Evolutionary conservation across 768 basidiomycete genomes (phyloP).

Genomic region (Calvatia gigantea): DNA sequence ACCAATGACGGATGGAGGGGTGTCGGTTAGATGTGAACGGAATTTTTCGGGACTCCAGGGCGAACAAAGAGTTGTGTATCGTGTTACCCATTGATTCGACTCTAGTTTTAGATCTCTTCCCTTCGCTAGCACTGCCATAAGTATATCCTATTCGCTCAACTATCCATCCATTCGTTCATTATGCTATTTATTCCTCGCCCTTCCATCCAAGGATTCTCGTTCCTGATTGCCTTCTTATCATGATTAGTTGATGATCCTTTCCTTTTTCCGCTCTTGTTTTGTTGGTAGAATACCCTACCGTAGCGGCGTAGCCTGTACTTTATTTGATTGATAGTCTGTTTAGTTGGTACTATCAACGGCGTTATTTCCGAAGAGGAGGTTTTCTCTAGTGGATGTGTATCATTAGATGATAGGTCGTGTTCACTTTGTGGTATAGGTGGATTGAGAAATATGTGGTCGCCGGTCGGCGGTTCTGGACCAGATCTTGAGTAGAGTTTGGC

Average conservation of each 20-base stretch:
- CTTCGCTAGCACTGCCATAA: neutral
- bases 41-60: neutral
- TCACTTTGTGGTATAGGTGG: too few species aligned
- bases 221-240: neutral
- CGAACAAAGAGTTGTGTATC: neutral
- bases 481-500: too few species aligned
- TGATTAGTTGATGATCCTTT: too few species aligned
- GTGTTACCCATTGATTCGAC: neutral
- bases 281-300: slow-evolving; percentile 4
- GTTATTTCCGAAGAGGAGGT: too few species aligned
- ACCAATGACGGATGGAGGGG: neutral
- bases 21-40: neutral
- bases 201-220: neutral
- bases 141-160: neutral
- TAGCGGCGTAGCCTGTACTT: too few species aligned
- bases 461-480: too few species aligned
- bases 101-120: neutral
- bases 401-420: too few species aligned
- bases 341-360: too few species aligned
- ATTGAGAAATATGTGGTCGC: too few species aligned
- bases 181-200: neutral
- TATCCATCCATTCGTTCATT: neutral
- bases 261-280: neutral
- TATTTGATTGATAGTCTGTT: too few species aligned
- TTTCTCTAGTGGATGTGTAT: too few species aligned